Evolutionary conservation across 352 stramenopile genomes (phyloP), one percentile per base, ranked within the genome.

Genomic region (Pythium myriotylum): DNA sequence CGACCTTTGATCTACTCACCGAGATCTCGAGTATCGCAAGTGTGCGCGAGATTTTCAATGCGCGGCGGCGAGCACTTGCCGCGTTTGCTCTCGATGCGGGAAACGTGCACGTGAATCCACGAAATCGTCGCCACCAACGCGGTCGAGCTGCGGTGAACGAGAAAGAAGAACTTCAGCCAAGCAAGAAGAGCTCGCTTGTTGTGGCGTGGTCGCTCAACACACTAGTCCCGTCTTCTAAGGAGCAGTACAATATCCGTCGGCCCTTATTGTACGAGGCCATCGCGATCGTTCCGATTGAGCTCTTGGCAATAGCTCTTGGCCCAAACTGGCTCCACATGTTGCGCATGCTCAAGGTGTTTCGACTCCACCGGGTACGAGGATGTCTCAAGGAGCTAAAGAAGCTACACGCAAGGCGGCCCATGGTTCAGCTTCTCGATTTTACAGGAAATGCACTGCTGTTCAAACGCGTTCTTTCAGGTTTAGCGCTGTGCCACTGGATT

Each of bases 201-300:
- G 16, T 61, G 2, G 64, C 72, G 3, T 91, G 81, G 79, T 89
- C 79, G 12, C 64, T 90, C n/a, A 88, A 88, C 60, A 84, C 78
- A 17, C 74, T 90, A 50, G 45, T 88, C 5, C 78, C 81, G 20
- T 51, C 35, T 0, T 64, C 37, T 3, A 69, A 76, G 29, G 47
- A 62, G 5, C 58, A 60, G 16, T 62, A 67, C 17, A 66, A 74
- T 13, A 84, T 88, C 43, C 50, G 52, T 2, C 59, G 68, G 10
- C 62, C 78, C 3, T 29, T 90, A n/a, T 9, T 77, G 1, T 45
- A 87, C 10, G 78, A 91, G 35, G 27, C 77, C 1, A 56, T 77
- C 2, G 73, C 82, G 0, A 81, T 83, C 48, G 24, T 86, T 2
- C 82, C 82, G 9, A 37, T 86, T 9, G 82, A 91, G 46, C 47